Conservation (phyloP, 2,329 filamentous ascomycete species). For the Cordyceps farinosa region DNA sequence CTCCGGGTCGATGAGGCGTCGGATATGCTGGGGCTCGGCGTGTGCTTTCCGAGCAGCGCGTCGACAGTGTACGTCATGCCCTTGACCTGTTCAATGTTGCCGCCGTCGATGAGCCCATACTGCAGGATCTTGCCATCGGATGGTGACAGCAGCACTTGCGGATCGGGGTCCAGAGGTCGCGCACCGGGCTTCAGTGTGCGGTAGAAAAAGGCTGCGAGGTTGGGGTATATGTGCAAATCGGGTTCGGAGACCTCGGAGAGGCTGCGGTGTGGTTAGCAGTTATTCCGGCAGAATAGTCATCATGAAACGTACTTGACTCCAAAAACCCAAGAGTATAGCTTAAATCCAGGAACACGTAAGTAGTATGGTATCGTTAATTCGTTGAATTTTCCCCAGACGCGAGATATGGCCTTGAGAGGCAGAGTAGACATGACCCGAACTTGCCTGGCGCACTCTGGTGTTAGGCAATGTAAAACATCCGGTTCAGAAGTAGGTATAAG, state of each 20-base stretch:
- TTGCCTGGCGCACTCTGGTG: slow-evolving; percentile 48
- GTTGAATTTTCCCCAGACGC: slow-evolving; percentile 88
- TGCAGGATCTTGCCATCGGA: slow-evolving; percentile 89
- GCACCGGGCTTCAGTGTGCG: slow-evolving; percentile 85
- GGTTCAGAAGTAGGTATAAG: not conserved
- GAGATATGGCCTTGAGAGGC: slow-evolving; percentile 83
- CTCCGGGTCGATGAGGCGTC: slow-evolving; percentile 26
- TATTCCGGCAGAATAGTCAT: not conserved
- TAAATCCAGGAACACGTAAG: slow-evolving; percentile 83
- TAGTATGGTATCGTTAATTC: slow-evolving; percentile 85
- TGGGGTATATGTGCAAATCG: slow-evolving; percentile 85
- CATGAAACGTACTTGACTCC: slow-evolving; percentile 64
- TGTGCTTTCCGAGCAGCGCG: slow-evolving; percentile 73
- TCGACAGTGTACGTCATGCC: slow-evolving; percentile 97
- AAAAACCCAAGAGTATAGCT: slow-evolving; percentile 84
- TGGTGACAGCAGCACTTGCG: slow-evolving; percentile 77
- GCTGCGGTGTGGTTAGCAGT: slow-evolving; percentile 37
- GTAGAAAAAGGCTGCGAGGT: slow-evolving; percentile 96
- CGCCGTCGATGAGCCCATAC: slow-evolving; percentile 85
- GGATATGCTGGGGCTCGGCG: slow-evolving; percentile 53
- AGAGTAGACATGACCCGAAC: slow-evolving; percentile 92
- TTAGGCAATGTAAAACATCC: not conserved
- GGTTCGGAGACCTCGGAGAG: slow-evolving; percentile 83
- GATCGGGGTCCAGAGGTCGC: slow-evolving; percentile 78
- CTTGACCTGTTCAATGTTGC: slow-evolving; percentile 97